Conservation (phyloP, 257 asterid genomes). For the Capsicum pubescens region DNA sequence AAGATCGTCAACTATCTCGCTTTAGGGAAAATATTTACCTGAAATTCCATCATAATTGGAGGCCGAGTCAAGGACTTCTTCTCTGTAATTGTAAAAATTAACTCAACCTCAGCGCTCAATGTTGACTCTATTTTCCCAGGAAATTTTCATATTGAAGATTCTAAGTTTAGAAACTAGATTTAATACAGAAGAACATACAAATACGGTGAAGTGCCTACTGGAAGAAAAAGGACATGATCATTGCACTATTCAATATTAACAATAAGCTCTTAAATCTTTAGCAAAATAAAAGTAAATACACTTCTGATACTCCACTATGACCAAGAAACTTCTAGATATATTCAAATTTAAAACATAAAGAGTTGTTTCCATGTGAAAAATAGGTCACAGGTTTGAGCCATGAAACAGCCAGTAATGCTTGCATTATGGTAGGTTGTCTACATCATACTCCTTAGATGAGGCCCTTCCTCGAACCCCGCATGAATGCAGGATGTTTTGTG, state of each 20-base stretch:
- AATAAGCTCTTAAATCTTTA: not conserved
- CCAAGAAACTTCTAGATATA: not conserved
- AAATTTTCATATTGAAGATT: conserved; percentile 51
- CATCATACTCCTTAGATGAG: not conserved
- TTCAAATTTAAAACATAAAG: not conserved
- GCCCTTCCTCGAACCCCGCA: not conserved
- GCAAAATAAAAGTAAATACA: not conserved
- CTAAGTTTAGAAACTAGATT: not conserved
- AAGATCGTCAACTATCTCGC: not conserved
- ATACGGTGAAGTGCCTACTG: not conserved
- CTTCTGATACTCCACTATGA: too few relatives aligned
- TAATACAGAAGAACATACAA: conserved; percentile 13
- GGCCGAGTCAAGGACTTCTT: conserved; percentile 99
- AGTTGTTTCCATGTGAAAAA: not conserved
- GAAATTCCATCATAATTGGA: conserved; percentile 99
- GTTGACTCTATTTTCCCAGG: conserved; percentile 99
- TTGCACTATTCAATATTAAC: not conserved
- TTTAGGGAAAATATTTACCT: conserved; percentile 51
- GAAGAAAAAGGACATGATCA: not conserved
- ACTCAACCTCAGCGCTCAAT: conserved; percentile 95
- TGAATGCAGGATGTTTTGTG: too few relatives aligned
- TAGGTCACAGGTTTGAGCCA: not conserved
- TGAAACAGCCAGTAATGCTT: not conserved
- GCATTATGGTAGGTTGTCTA: not conserved
- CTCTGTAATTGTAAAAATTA: conserved; percentile 90